Evolutionary conservation across 768 basidiomycete species (phyloP), one percentile per base, ranked within the genome.

Genomic region (Phylloporus rhodoxanthus): DNA sequence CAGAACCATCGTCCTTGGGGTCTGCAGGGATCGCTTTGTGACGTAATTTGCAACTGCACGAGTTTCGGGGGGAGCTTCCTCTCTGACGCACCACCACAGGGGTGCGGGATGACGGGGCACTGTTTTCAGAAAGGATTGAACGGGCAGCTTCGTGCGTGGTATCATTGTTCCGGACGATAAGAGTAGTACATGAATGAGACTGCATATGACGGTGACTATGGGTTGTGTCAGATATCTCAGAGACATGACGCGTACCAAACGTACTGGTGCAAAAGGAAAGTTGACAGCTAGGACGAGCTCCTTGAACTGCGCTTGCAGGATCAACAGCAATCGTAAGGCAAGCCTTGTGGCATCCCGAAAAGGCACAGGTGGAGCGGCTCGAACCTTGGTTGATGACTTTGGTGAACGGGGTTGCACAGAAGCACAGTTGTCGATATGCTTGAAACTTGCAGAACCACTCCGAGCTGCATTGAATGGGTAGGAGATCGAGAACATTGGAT

Each of bases 401-500:
- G 34, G n/a, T 25, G 43, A 26, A 11, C 11, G 46, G 8, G 40
- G 53, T 21, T 47, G 54, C 13, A 36, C 10, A 10, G 53, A 54
- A 6, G 69, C 49, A 62, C 89, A 92, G 17, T 67, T 52, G 60
- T 92, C 57, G 49, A 81, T 74, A 62, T n/a, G n/a, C n/a, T n/a
- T 92, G 89, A 32, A 76, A 64, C 10, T 71, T 72, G 70, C 89
- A 92, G 66, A 80, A 90, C 50, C 72, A 64, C 30, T 62, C 63
- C 39, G 71, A 60, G 68, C 59, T 58, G 61, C 90, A 92, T 43
- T 68, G 65, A 51, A 87, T 81, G n/a, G 90, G 90, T 0, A 92
- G 75, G 53, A 91, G 85, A 68, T 91, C 88, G 56, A 84, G 69
- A 30, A 72, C 56, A 46, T 76, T 73, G 72, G 88, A 91, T 14